Evolutionary conservation across 179 eudicot species (phyloP).

Genomic region (Heliamphora pulchella): DNA sequence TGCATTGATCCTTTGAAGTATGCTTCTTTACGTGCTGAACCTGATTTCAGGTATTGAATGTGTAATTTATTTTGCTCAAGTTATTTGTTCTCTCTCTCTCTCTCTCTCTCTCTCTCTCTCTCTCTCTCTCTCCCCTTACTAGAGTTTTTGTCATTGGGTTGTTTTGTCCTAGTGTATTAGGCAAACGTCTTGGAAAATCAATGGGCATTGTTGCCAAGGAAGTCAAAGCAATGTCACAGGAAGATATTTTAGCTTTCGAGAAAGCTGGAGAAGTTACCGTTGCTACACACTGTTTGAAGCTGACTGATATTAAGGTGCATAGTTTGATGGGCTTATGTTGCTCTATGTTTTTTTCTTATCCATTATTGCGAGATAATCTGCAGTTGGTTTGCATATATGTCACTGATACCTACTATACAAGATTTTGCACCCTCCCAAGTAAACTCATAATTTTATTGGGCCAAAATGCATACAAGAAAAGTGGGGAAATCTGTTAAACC

Average conservation of each 20-base stretch:
- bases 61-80: neutral
- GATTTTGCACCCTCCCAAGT: too few species aligned
- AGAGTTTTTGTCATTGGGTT: conserved; percentile 11
- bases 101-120: neutral
- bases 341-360: neutral
- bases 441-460: too few species aligned
- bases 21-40: conserved; percentile 90
- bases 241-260: conserved; percentile 78
- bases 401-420: neutral
- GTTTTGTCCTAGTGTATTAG: conserved; percentile 51
- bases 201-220: conserved; percentile 86
- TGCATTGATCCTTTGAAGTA: conserved; percentile 76
- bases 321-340: neutral
- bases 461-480: too few species aligned
- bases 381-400: neutral
- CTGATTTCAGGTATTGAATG: conserved; percentile 71
- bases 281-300: conserved; percentile 59
- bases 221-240: conserved; percentile 81
- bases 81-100: neutral
- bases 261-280: conserved; percentile 68
- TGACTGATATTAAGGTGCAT: conserved; percentile 69
- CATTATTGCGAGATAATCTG: neutral
- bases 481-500: too few species aligned
- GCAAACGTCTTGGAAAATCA: conserved; percentile 85
- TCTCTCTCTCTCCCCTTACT: neutral